phyloP scores from a whole-genome alignment of 805 yeast species.

The Suhomyces prunicola region DNA sequence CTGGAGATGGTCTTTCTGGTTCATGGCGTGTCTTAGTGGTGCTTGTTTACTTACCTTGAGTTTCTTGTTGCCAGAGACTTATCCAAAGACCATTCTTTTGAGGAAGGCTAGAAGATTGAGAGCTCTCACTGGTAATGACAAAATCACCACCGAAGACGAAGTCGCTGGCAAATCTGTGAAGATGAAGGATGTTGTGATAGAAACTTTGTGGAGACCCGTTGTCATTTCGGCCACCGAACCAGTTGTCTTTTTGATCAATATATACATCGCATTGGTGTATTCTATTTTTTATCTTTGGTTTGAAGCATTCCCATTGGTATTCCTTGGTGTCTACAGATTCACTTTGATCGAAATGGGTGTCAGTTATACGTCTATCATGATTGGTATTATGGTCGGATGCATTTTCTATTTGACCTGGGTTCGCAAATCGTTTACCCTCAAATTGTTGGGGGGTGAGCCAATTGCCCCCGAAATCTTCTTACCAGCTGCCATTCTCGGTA shows the following conservation, averaged over 20 bases:
- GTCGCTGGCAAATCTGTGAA: slow-evolving; percentile 23
- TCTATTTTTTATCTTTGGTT: slow-evolving; percentile 54
- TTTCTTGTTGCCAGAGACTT: slow-evolving; percentile 48
- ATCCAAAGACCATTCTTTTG: slow-evolving; percentile 40
- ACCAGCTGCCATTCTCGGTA: slow-evolving; percentile 21
- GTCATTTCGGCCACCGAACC: slow-evolving; percentile 53
- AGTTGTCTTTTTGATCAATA: slow-evolving; percentile 49
- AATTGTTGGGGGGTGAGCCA: slow-evolving; percentile 8
- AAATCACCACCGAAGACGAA: slow-evolving; percentile 42
- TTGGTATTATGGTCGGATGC: slow-evolving; percentile 37
- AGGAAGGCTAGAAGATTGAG: slow-evolving; percentile 50
- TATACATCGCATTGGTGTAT: slow-evolving; percentile 51
- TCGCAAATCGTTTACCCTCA: slow-evolving; percentile 11
- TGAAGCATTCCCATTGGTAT: slow-evolving; percentile 62
- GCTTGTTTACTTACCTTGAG: slow-evolving; percentile 31
- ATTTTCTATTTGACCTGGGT: slow-evolving; percentile 9
- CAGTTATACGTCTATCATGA: slow-evolving; percentile 44
- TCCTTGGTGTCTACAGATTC: slow-evolving; percentile 42
- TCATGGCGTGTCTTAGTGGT: slow-evolving; percentile 41
- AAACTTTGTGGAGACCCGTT: slow-evolving; percentile 47
- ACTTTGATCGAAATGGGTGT: slow-evolving; percentile 46
- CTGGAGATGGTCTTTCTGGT: slow-evolving; percentile 59
- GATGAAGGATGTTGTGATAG: slow-evolving; percentile 18
- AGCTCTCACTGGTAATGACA: slow-evolving; percentile 46
- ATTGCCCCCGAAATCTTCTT: slow-evolving; percentile 16